Base-by-base conservation (phyloP, 352 stramenopile genomes). In the Phytopythium sindhum region DNA sequence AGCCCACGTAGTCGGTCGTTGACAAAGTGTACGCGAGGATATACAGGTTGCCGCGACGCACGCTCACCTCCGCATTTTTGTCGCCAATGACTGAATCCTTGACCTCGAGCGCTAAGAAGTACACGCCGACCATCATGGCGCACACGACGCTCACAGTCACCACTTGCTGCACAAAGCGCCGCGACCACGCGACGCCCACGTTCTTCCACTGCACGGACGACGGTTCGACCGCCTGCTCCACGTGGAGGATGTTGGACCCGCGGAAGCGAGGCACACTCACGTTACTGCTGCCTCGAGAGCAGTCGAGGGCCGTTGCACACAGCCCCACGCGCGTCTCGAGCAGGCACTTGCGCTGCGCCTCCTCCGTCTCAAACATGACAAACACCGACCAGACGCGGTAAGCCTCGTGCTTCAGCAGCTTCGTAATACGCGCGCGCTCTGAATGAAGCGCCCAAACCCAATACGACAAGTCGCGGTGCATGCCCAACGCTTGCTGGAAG, bases 301-400 rank as follows among this genome's bases (percentile, higher is more conserved):
- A 78, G 67, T 90, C 81, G 7, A 76, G 64, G 0, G 80, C 44
- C 0, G 75, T 84, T 9, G 78, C 68, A 54, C 73, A 84, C 10
- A 91, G 42, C 2, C 81, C 81, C 1, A 79, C 81, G 1, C 66
- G 73, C 23, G 72, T 87, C 62, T 83, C 71, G 11, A 73, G 61
- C 12, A 93, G 60, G 60, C 80, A 90, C 12, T 60, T 51, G 35
- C 74, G 80, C 61, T 91, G 79, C 3, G 73, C 73, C n/a, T 78
- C 74, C 54, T 93, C 85, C 23, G 69, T 86, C 65, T 91, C 81
- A 59, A 93, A 93, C 75, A 84, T 88, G 37, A 90, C 77, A 62
- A 90, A 93, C 6, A 95, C 84, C 0, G 73, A 84, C 76, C 75
- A 89, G n/a, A 85, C 80, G 11, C 65, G 74, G 64, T 82, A 89